Evolutionary conservation across 164 flowering plant genomes (phyloP), one percentile per base, ranked within the genome.

Genomic region (Nelumbo lutea): DNA sequence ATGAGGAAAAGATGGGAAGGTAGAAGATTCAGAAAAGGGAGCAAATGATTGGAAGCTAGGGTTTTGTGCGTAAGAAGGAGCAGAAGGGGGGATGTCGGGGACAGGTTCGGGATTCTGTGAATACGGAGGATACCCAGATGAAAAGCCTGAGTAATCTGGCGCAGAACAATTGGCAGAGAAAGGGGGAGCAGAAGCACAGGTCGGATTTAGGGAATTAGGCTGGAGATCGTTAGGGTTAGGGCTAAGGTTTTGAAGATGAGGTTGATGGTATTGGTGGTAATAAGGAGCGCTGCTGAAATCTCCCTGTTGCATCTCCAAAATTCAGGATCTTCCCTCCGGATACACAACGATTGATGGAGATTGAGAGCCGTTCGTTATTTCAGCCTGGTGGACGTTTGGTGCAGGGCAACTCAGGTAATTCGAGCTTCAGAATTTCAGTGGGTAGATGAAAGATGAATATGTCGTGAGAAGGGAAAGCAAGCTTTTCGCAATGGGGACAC

Each of bases 131-230:
- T 80, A 78, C 2, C 50, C 57, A 41, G 79, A 63, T 13, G 83
- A 63, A 61, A 67, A 81, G 42, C 1, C 39, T 2, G 82, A 38
- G 83, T 75, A 82, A 81, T 85, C 85, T 73, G 88, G 69, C 41
- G 85, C 62, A 59, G 80, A 27, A 79, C 80, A 83, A 50, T 75
- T 64, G 77, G 86, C 59, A 68, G 77, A n/a, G 80, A 79, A 87
- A 4, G 94, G 98, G 13, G 98, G 98, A 0, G 97, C 97, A 3
- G 95, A 91, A 5, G 95, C 95, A 85, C 78, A 89, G 5, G 88
- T 39, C n/a, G 76, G 52, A 2, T 78, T 76, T 6, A 41, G 41
- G 39, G 70, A 57, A 69, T 43, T 64, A 64, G 73, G 74, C 5
- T 41, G 73, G 63, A 45, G 59, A 65, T 73, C 63, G 43, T 8